Evolutionary conservation across 768 basidiomycete species (phyloP), one percentile per base, ranked within the genome.

Genomic region (Rhodotorula babjevae): DNA sequence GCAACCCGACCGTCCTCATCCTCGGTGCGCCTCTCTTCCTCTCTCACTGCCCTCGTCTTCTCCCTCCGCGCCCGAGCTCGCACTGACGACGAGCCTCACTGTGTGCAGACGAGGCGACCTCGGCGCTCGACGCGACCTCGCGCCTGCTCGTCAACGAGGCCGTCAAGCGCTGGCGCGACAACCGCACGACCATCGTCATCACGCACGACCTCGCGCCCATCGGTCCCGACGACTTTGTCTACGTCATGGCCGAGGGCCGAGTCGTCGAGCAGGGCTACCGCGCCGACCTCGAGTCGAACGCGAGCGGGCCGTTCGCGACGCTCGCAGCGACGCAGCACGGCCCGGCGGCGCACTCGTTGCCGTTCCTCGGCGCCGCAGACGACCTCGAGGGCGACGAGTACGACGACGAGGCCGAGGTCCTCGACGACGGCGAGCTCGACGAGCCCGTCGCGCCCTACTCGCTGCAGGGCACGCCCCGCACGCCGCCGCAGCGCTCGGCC

Each of bases 121-220:
- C 84, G 2, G 84, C 84, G 0, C 80, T 98, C 69, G 95, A 97
- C 81, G 87, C 89, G 21, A 89, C 89, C 4, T 92, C 93, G 3
- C 89, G 94, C 29, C 83, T 91, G 33, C 86, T 93, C 58, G 91
- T 97, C 29, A 91, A 92, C 72, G 84, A 84, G 61, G 83, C 83
- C 16, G 80, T 87, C 80, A 86, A 85, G 77, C 81, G 81, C 7
- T 92, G 90, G 89, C 84, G 91, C 14, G 78, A 79, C 25, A 89
- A 90, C 82, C 87, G 87, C 77, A 97, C 92, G 10, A 96, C 92
- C 12, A 88, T 94, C 79, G 89, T 94, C 73, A 96, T 97, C 80
- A 97, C 95, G 0, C 95, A 98, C 81, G 96, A 98, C 77, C 87
- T 98, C 27, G 88, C 89, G 2, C 91, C 93, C 75, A 90, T 99